Base-by-base conservation (phyloP, 352 stramenopile species). In the Phytophthora idaei region DNA sequence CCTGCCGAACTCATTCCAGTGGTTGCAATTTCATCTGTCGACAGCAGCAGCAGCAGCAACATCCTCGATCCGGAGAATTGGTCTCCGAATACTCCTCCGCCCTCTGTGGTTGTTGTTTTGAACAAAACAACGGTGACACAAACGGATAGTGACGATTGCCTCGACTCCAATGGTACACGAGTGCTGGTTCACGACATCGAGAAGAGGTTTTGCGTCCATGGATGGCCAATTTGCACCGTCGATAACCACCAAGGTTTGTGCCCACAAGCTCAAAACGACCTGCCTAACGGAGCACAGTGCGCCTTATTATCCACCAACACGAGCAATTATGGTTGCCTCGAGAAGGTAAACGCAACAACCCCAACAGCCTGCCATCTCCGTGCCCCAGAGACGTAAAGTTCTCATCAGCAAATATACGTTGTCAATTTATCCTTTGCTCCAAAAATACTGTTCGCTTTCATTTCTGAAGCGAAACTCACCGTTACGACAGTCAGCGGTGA, bases 221-320 rank as follows among this genome's bases (percentile, higher is more conserved):
- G 31, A 50, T 62, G 12, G 37, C 15, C 44, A 51, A 46, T 74
- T 4, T 78, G 76, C 61, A 78, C 57, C 37, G 46, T 52, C 15
- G 44, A 60, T 7, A 64, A 49, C 50, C 52, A 54, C 5, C 25
- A 55, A 36, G 80, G 75, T 12, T 44, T 71, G 14, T 89, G 77
- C 45, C 77, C 77, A 32, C 60, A 54, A 2, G 42, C 54, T 9
- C 77, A 87, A 32, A 17, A 44, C 11, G 69, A 60, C 9, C 62
- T 87, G 3, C 65, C 67, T 6, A 54, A 75, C 27, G 76, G 76
- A 31, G 83, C 80, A 12, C 64, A 71, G 50, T 89, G 80, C 46
- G 57, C 55, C 1, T 25, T 58, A 29, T 49, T 85, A 5, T 17
- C 50, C 3, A 47, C 17, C 2, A 63, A n/a, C 17, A 52, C 27